Evolutionary conservation across 164 flowering plant genomes (phyloP).

Genomic region (Akebia trifoliata): DNA sequence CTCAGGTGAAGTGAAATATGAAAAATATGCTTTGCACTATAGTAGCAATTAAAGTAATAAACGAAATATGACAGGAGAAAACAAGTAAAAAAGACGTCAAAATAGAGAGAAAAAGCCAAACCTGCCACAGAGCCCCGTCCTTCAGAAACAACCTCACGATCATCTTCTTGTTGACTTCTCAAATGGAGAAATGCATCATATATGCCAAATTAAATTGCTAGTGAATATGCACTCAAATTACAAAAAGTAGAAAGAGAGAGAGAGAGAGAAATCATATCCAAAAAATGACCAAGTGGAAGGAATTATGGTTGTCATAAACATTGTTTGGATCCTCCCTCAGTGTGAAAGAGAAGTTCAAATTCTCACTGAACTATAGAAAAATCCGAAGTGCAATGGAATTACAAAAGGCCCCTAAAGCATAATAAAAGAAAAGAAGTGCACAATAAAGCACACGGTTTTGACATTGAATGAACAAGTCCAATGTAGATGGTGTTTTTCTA

Average conservation of each 20-base stretch:
- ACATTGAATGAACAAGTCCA: no score
- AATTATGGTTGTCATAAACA: background rate
- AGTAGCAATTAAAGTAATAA: background rate
- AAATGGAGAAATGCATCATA: conserved; percentile 4
- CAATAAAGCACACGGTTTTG: no score
- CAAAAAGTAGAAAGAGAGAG: no score
- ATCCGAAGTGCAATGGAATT: no score
- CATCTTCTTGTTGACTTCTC: conserved; percentile 42
- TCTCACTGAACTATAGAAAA: no score
- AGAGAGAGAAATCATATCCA: background rate
- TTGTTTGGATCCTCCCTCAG: no score
- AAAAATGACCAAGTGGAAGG: background rate
- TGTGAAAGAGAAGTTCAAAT: no score
- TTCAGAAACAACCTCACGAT: conserved; percentile 29
- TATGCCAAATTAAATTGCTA: background rate
- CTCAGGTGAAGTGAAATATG: background rate
- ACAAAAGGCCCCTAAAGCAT: no score
- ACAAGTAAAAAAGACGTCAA: background rate
- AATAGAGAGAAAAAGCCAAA: conserved; percentile 14
- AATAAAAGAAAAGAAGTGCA: no score
- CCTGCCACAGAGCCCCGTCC: conserved; percentile 47
- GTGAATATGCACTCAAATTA: background rate
- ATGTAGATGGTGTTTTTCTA: no score
- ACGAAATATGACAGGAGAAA: background rate
- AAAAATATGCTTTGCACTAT: no score